Conservation (phyloP, 345 rosid genomes). For the Eucalyptus viminalis region DNA sequence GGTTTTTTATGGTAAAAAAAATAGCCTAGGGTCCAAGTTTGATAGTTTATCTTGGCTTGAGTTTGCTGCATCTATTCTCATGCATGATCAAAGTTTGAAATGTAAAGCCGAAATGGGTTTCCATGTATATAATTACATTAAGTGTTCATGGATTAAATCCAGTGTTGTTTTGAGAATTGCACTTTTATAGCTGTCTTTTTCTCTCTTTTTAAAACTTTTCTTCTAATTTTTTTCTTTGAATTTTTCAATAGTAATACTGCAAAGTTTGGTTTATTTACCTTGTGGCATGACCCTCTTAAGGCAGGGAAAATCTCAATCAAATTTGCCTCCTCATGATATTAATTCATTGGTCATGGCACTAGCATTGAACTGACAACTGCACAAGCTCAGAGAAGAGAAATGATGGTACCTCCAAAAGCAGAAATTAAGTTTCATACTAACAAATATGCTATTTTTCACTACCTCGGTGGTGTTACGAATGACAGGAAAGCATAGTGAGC, state of each 20-base stretch:
- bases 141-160: not conserved
- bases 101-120: not conserved
- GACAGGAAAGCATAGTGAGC: constrained; percentile 87
- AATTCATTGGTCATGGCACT: not conserved
- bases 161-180: not conserved
- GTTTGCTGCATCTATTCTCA: not conserved
- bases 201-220: not conserved
- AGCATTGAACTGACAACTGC: not conserved
- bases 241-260: not conserved
- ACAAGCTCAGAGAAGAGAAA: not conserved
- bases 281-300: not conserved
- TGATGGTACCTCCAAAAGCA: not conserved
- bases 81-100: not conserved
- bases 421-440: not conserved
- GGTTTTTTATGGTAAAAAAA: no score
- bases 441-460: not conserved
- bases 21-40: not conserved
- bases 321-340: not conserved
- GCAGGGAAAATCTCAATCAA: not conserved
- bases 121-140: not conserved
- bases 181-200: not conserved
- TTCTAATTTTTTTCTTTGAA: not conserved
- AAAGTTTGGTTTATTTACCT: not conserved
- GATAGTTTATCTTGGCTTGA: not conserved
- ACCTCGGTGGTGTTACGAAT: not conserved